A percentile compares a stretch with the other conserved stretches of the same genome.
phyloP scores from a whole-genome alignment of 345 rosid species.

The Anacardium occidentale region DNA sequence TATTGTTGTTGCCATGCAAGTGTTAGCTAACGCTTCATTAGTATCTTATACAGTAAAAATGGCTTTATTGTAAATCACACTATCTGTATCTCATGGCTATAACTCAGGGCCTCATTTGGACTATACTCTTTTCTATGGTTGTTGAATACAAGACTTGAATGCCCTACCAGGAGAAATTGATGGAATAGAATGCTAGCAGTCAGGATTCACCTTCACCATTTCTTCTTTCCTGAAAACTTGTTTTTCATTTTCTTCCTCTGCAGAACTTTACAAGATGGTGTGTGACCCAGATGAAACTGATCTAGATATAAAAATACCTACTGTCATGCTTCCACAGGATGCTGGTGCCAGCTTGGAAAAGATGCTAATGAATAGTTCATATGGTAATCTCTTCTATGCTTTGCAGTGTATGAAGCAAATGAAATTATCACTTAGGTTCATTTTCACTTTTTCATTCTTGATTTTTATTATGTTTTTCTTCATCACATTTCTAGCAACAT shows the following conservation, averaged over 20 bases:
- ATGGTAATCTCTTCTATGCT: constrained; percentile 44
- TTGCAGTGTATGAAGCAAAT: neutral
- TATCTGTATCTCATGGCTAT: neutral
- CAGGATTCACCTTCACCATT: neutral
- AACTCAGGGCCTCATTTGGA: constrained; percentile 7
- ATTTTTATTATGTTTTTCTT: neutral
- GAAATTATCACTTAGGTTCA: neutral
- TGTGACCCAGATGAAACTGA: constrained; percentile 97
- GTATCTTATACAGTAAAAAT: neutral
- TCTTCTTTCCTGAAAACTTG: neutral
- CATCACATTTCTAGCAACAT: neutral
- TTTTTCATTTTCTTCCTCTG: constrained; percentile 11
- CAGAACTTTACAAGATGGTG: constrained; percentile 99
- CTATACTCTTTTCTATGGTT: neutral
- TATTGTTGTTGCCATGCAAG: constrained; percentile 14
- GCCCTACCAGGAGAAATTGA: neutral
- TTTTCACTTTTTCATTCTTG: neutral
- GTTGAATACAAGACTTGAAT: neutral
- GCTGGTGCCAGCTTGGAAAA: constrained; percentile 81
- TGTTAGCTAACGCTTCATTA: neutral
- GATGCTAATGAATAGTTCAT: constrained; percentile 57
- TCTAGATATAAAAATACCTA: constrained; percentile 80
- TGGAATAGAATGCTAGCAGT: neutral
- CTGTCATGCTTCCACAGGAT: constrained; percentile 95
- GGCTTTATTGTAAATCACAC: neutral